Percentiles rank a stretch among this genome's conserved stretches.
Evolutionary conservation across 768 basidiomycete species (phyloP).

Genomic region (Rhizopogon rudus): DNA sequence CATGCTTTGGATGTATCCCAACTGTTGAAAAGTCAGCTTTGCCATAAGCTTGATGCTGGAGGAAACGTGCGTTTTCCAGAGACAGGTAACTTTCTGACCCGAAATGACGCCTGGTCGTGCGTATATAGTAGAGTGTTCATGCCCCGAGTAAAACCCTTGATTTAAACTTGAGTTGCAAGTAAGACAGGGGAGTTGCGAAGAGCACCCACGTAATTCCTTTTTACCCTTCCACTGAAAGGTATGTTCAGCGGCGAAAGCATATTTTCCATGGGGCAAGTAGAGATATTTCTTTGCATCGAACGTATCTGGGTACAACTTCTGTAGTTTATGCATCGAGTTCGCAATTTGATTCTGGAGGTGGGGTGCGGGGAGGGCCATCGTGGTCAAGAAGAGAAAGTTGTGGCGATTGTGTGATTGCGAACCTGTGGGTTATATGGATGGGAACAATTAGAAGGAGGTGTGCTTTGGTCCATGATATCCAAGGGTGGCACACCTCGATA

Average conservation of each 20-base stretch:
- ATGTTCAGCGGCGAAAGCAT: slow-evolving; percentile 5
- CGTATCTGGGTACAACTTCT: slow-evolving; percentile 1
- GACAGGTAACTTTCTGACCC: slow-evolving; percentile 7
- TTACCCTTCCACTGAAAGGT: neutral
- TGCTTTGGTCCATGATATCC: neutral
- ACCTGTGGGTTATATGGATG: neutral
- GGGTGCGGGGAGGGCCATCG: neutral
- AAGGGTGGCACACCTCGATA: neutral
- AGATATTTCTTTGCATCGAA: slow-evolving; percentile 5
- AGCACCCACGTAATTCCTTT: neutral
- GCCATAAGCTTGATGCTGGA: neutral
- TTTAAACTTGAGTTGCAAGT: neutral
- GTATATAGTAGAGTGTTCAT: neutral
- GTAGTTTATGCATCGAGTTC: neutral
- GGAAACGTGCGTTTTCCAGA: slow-evolving; percentile 10
- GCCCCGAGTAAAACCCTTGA: neutral
- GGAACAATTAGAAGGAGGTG: neutral
- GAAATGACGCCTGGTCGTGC: slow-evolving; percentile 2
- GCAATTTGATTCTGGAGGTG: neutral
- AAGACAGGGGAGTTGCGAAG: neutral
- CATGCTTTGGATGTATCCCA: slow-evolving; percentile 1
- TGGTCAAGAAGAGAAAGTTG: neutral
- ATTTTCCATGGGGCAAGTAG: slow-evolving; percentile 8
- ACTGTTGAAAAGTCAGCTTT: neutral
- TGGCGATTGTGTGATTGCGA: neutral